Evolutionary conservation across 208 protist species (phyloP), one percentile per base, ranked within the genome.

Genomic region (Leishmania tarentolae): DNA sequence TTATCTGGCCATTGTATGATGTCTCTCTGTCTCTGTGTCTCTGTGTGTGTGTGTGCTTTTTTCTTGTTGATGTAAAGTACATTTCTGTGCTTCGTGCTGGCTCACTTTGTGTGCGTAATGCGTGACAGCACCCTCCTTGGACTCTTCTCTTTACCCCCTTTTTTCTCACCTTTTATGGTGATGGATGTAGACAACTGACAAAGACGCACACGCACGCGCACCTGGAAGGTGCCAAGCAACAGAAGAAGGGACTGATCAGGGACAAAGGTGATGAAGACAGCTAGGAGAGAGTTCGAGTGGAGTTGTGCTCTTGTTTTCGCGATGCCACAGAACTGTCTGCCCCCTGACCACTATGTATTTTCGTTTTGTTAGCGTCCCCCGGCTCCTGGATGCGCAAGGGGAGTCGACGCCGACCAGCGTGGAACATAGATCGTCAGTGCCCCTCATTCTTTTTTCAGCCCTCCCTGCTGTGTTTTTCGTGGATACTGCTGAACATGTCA

Each of bases 71-170:
- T 72, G 61, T 65, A 59, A 44, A 40, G 66, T 80, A 80, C 47
- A 50, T 72, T 72, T 42, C n/a, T 40, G 50, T 78, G 37, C 61
- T 52, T 73, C 9, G 42, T 53, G 69, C 31, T 73, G 69, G 42
- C 13, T 24, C 46, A 53, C 37, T 52, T 50, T 21, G 37, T 52
- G 44, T 31, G 24, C 19, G 44, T 35, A 40, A 53, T 31, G 47
- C 31, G 19, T 24, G 69, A 35, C 21, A 46, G 21, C 35, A 4
- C 24, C 21, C 31, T 61, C n/a, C n/a, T 37, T 24, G 5, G 3
- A 1, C 46, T 24, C 46, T 24, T 56, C 46, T 42, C 46, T 28
- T 61, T 13, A 17, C 40, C 31, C 50, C 50, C 11, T 24, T 56
- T 24, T 46, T 76, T 76, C 61, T 40, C 24, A 3, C 11, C 46